Conservation (phyloP, 164 flowering plant genomes). For the Aristolochia californica region DNA sequence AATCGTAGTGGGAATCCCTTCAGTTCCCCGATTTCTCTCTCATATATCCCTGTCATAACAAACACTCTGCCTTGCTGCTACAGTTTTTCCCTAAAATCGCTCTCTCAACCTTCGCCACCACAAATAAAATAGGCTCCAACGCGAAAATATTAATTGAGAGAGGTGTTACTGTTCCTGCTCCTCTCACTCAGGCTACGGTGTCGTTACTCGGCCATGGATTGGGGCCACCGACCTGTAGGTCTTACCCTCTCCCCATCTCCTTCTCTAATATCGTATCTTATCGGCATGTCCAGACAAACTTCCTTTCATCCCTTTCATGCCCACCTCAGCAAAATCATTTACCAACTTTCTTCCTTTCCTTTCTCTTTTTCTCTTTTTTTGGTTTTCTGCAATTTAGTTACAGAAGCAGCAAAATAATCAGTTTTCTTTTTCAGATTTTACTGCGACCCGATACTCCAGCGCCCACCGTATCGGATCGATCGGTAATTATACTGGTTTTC, state of each 20-base stretch:
- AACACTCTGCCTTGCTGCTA: constrained; percentile 7
- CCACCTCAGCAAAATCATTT: constrained; percentile 1
- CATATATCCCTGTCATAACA: constrained; percentile 2
- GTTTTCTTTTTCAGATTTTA: no score
- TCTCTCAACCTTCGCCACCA: no score
- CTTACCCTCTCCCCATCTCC: constrained; percentile 21
- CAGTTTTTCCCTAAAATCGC: background rate
- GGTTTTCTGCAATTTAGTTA: background rate
- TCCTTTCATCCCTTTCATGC: no score
- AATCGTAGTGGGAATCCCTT: constrained; percentile 1
- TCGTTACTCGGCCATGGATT: constrained; percentile 17
- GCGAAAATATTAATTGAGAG: constrained; percentile 7
- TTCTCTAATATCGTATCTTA: constrained; percentile 13
- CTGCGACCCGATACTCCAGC: no score
- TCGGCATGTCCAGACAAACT: constrained; percentile 10
- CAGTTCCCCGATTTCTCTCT: constrained; percentile 14
- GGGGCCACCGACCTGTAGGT: constrained; percentile 31
- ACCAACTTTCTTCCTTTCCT: background rate
- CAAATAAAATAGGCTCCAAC: background rate
- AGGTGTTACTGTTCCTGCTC: constrained; percentile 17
- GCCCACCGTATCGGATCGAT: no score
- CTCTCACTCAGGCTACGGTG: constrained; percentile 21
- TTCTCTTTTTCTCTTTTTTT: background rate
- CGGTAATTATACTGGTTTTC: no score
- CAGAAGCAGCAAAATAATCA: background rate